These are phyloP conservation scores for Iberis amara DNA, from an alignment of 441 rosid species.

Conservation along the genomic window DNA sequence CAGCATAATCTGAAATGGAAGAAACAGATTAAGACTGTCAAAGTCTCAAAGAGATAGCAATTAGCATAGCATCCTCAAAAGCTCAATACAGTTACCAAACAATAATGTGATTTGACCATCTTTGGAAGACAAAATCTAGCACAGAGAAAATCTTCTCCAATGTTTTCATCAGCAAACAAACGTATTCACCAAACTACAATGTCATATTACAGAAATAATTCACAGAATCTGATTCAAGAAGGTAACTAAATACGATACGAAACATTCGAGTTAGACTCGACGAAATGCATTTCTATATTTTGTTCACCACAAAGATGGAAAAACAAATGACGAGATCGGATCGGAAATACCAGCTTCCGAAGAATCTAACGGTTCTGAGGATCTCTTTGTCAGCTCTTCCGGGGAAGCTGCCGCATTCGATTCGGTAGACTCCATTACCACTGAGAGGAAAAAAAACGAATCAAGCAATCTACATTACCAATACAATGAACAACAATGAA, in stretches of 20 bases:
- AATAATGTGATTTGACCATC: too few relatives aligned
- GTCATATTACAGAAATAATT: neutral
- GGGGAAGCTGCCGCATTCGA: conserved; percentile 78
- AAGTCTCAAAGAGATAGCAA: neutral
- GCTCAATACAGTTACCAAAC: neutral
- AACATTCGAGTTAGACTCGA: conserved; percentile 5
- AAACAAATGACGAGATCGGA: conserved; percentile 41
- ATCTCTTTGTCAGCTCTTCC: conserved; percentile 56
- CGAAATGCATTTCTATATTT: neutral
- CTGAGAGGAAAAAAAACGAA: conserved; percentile 2
- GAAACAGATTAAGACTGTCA: neutral
- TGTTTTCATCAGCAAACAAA: neutral
- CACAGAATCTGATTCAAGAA: conserved; percentile 22
- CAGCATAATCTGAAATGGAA: conserved; percentile 43
- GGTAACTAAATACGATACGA: neutral
- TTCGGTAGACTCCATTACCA: conserved; percentile 82
- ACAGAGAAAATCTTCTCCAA: neutral
- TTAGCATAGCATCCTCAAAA: neutral
- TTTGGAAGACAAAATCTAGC: neutral
- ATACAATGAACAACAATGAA: conserved; percentile 23
- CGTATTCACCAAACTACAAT: conserved; percentile 4
- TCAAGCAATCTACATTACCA: conserved; percentile 26
- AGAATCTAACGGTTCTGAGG: conserved; percentile 63
- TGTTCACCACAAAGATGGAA: neutral
- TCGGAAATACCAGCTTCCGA: conserved; percentile 66